phyloP scores from a whole-genome alignment of 192 early-diverging fungal genomes.

The Podila horticola region DNA sequence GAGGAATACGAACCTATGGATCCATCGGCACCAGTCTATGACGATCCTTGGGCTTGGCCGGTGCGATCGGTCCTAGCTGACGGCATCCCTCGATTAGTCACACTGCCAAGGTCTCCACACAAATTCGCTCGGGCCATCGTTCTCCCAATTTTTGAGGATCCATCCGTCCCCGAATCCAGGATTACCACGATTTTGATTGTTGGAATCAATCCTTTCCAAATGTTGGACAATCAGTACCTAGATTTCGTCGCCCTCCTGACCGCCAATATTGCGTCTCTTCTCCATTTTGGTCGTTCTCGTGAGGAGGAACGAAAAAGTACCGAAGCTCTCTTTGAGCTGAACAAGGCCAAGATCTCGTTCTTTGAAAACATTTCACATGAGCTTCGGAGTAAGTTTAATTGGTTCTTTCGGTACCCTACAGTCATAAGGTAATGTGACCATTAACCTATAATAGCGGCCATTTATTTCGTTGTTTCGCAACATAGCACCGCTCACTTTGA shows the following conservation, averaged over 20 bases:
- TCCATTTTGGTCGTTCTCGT: constrained; percentile 42
- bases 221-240: constrained; percentile 39
- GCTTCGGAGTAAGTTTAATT: constrained; percentile 50
- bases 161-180: constrained; percentile 32
- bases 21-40: constrained; percentile 17
- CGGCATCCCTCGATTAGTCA: constrained; percentile 38
- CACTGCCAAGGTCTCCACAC: constrained; percentile 41
- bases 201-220: constrained; percentile 42
- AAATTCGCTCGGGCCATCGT: constrained; percentile 35
- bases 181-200: constrained; percentile 41
- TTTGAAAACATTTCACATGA: constrained; percentile 58
- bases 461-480: too few species aligned
- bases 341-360: constrained; percentile 52
- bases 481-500: constrained; percentile 62
- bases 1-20: constrained; percentile 51
- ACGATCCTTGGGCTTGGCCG: constrained; percentile 47
- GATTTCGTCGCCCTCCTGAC: constrained; percentile 48
- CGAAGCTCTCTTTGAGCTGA: constrained; percentile 45
- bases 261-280: constrained; percentile 32
- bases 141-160: constrained; percentile 35
- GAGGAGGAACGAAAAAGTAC: constrained; percentile 51
- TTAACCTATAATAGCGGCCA: background rate
- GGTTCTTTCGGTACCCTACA: background rate
- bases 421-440: too few species aligned
- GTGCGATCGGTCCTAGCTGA: constrained; percentile 42